A percentile compares a stretch with the other conserved stretches of the same genome.
Conservation (phyloP, 2,329 filamentous ascomycete species). For the Lasiodiplodia gonubiensis region DNA sequence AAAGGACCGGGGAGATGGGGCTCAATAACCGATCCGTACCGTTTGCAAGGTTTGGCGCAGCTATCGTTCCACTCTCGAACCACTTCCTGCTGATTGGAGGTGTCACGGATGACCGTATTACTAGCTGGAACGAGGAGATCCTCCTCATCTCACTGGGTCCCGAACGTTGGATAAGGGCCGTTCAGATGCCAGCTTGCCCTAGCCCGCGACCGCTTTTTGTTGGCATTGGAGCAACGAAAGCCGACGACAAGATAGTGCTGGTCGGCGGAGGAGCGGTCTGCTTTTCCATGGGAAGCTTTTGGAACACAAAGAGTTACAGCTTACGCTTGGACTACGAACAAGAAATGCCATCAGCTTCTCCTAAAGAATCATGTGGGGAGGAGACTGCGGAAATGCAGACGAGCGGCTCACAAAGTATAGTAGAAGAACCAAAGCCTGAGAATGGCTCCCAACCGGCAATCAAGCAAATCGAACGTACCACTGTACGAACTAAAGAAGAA, state of each 20-base stretch:
- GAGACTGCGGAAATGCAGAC: not conserved
- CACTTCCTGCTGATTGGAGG: slow-evolving; percentile 60
- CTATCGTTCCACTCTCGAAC: slow-evolving; percentile 47
- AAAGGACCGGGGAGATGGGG: slow-evolving; percentile 3
- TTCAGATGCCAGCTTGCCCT: slow-evolving; percentile 31
- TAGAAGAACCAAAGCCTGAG: not conserved
- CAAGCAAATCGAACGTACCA: slow-evolving; percentile 58
- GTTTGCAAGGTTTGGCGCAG: slow-evolving; percentile 58
- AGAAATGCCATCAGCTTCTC: not conserved
- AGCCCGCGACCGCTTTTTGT: slow-evolving; percentile 70
- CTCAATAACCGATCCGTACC: slow-evolving; percentile 21
- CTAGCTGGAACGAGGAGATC: slow-evolving; percentile 60
- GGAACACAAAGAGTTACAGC: slow-evolving; percentile 15
- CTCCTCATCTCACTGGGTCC: slow-evolving; percentile 42
- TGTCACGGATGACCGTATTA: slow-evolving; percentile 51
- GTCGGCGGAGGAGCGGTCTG: slow-evolving; percentile 84
- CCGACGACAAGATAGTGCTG: slow-evolving; percentile 63
- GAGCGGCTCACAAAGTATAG: not conserved
- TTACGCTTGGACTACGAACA: not conserved
- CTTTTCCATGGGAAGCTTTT: slow-evolving; percentile 86
- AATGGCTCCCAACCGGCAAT: not conserved
- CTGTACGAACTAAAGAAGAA: slow-evolving; percentile 58
- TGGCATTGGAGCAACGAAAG: slow-evolving; percentile 65
- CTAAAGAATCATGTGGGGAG: slow-evolving; percentile 21
- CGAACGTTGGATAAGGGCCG: not conserved